A percentile compares a stretch with the other conserved stretches of the same genome.
Evolutionary conservation across 2,329 filamentous ascomycete species (phyloP).

Genomic region (Ophiosphaerella narmari): DNA sequence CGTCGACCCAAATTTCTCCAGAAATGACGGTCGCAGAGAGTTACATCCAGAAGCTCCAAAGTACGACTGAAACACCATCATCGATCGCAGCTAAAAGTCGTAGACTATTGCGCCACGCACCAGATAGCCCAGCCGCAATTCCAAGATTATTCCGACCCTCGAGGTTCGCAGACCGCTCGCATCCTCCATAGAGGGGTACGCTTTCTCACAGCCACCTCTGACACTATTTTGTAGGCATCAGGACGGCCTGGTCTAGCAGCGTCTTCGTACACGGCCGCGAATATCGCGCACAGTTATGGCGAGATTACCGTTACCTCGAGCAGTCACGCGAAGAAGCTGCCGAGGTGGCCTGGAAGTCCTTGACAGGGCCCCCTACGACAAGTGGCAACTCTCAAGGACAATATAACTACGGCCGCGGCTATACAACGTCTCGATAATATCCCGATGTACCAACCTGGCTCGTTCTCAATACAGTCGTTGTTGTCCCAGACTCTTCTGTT

Average conservation of each 20-base stretch:
- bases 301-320: slow-evolving; percentile 44
- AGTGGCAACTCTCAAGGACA: slow-evolving; percentile 20
- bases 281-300: slow-evolving; percentile 41
- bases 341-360: slow-evolving; percentile 40
- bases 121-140: slow-evolving; percentile 43
- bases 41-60: slow-evolving; percentile 40
- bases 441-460: too few relatives aligned
- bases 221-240: slow-evolving; percentile 30
- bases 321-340: slow-evolving; percentile 45
- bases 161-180: slow-evolving; percentile 30
- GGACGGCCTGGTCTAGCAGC: slow-evolving; percentile 44
- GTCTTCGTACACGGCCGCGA: slow-evolving; percentile 42
- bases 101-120: slow-evolving; percentile 41
- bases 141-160: slow-evolving; percentile 44
- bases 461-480: too few relatives aligned
- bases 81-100: slow-evolving; percentile 14
- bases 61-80: slow-evolving; percentile 22
- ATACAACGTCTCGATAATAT: slow-evolving; percentile 24
- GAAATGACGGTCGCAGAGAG: slow-evolving; percentile 38
- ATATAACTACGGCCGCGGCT: slow-evolving; percentile 24
- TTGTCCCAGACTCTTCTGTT: too few relatives aligned
- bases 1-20: slow-evolving; percentile 15
- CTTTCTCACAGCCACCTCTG: slow-evolving; percentile 10
- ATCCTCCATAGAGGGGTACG: background rate
- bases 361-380: slow-evolving; percentile 20